These are phyloP conservation scores for Tetrahymena malaccensis DNA, from an alignment of 73 alveolate genomes.

Conservation along the genomic window DNA sequence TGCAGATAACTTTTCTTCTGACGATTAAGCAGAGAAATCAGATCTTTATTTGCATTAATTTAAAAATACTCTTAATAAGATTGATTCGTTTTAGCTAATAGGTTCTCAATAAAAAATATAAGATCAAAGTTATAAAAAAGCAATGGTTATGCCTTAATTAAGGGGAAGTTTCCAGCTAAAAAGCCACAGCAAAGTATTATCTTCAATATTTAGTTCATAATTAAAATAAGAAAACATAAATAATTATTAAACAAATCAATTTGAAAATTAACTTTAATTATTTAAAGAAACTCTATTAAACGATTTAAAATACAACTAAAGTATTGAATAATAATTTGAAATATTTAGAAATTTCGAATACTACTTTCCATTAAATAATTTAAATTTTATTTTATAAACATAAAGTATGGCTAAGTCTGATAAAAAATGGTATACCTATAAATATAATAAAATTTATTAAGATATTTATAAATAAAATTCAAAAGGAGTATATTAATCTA, in stretches of 20 bases:
- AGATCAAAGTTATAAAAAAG: neutral
- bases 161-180: neutral
- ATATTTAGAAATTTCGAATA: neutral
- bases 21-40: neutral
- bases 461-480: neutral
- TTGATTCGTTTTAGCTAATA: neutral
- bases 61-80: neutral
- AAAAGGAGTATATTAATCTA: neutral
- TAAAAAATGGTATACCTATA: neutral
- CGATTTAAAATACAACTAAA: neutral
- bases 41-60: neutral
- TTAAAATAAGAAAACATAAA: neutral
- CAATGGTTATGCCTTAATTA: neutral
- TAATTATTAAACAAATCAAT: neutral
- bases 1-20: neutral
- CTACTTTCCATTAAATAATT: neutral
- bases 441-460: neutral
- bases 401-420: neutral
- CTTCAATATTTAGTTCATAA: neutral
- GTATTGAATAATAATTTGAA: neutral
- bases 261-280: neutral
- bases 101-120: neutral
- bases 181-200: neutral
- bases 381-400: neutral
- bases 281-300: neutral